Percentiles rank a stretch among this genome's conserved stretches.
Evolutionary conservation across 176 grass and related monocot species (phyloP).

Genomic region (Oryza meridionalis): DNA sequence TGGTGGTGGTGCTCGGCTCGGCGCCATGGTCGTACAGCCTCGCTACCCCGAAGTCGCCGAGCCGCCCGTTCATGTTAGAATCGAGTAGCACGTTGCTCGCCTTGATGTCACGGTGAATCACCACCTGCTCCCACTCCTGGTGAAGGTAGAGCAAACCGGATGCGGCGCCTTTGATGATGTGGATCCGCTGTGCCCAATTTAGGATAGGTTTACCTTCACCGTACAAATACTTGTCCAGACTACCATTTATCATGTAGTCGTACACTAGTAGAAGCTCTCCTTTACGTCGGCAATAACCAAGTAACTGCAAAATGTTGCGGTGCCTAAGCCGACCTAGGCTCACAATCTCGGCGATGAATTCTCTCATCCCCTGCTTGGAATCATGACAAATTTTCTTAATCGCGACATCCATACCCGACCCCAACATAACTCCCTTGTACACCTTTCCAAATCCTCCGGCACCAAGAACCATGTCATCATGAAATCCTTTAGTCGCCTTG

Average conservation of each 20-base stretch:
- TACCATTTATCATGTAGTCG: no score
- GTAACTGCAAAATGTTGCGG: background rate
- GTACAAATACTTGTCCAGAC: background rate
- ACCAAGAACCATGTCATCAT: background rate
- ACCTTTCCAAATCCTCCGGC: background rate
- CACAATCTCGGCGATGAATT: conserved; percentile 16
- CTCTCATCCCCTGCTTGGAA: conserved; percentile 10
- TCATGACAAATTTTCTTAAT: background rate
- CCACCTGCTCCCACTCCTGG: background rate
- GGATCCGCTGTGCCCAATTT: no score
- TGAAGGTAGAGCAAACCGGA: background rate
- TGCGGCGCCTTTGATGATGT: background rate
- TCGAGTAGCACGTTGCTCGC: no score
- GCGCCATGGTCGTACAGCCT: background rate
- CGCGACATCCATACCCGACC: background rate
- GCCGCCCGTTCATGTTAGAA: background rate
- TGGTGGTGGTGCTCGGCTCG: background rate
- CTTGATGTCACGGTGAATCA: background rate
- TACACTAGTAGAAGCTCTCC: background rate
- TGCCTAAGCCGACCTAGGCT: conserved; percentile 2
- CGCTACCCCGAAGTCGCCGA: background rate
- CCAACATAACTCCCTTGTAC: background rate
- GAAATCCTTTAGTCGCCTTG: background rate
- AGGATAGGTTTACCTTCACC: background rate
- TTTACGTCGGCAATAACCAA: background rate